phyloP scores from a whole-genome alignment of 768 basidiomycete species.

The Auricularia cornea region DNA sequence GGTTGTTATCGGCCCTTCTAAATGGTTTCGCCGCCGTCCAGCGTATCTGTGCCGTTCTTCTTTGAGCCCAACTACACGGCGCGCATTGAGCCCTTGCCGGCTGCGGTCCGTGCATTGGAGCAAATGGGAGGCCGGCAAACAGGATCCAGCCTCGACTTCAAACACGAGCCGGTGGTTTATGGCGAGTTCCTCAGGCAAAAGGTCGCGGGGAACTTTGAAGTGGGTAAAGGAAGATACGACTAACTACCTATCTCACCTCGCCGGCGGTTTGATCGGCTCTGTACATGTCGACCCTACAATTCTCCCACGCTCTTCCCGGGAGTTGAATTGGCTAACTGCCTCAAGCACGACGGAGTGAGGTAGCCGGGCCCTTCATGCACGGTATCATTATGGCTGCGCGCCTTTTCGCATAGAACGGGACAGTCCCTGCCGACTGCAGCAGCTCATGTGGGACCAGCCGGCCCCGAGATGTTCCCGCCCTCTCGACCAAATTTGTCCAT shows the following conservation, averaged over 20 bases:
- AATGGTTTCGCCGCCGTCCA: constrained; percentile 17
- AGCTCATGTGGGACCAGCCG: too few relatives aligned
- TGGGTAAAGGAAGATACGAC: constrained; percentile 8
- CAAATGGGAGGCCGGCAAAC: background rate
- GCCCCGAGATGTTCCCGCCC: too few relatives aligned
- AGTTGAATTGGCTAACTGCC: background rate
- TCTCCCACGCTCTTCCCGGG: background rate
- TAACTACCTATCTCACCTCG: background rate
- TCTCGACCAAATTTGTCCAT: too few relatives aligned
- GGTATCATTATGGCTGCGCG: too few relatives aligned
- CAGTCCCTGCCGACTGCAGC: too few relatives aligned
- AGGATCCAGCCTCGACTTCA: background rate
- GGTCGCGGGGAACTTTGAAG: constrained; percentile 64
- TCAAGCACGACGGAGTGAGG: too few relatives aligned
- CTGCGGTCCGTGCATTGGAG: constrained; percentile 41
- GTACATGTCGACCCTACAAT: background rate
- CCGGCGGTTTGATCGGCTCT: background rate
- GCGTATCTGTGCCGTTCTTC: constrained; percentile 71
- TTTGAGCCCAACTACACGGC: constrained; percentile 87
- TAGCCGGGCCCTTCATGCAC: too few relatives aligned
- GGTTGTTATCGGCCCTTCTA: background rate
- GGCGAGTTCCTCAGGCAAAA: constrained; percentile 71
- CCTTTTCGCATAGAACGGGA: too few relatives aligned
- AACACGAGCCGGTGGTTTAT: constrained; percentile 50
- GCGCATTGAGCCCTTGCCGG: constrained; percentile 52